Percentiles rank a stretch among this genome's conserved stretches.
phyloP scores from a whole-genome alignment of 2,329 filamentous ascomycete genomes.

The Fusarium lateritium region DNA sequence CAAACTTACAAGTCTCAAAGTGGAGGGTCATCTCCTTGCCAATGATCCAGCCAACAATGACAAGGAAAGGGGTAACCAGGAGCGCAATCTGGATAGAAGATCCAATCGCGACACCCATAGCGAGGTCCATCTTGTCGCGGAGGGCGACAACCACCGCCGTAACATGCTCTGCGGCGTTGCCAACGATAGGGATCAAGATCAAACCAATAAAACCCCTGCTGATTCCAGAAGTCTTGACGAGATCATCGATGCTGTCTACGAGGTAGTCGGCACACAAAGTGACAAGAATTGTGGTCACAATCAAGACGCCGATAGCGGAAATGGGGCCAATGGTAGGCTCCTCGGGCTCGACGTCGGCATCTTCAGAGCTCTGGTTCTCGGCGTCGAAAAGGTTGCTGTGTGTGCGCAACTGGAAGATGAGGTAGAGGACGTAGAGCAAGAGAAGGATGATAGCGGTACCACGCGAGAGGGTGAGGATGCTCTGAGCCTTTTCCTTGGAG shows the following conservation, averaged over 20 bases:
- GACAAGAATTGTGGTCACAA: conserved; percentile 78
- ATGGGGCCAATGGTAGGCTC: conserved; percentile 72
- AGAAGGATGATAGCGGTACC: conserved; percentile 83
- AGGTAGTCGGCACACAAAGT: conserved; percentile 83
- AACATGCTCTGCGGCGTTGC: conserved; percentile 85
- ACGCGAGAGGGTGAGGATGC: conserved; percentile 80
- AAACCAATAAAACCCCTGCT: conserved; percentile 87
- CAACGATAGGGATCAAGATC: conserved; percentile 84
- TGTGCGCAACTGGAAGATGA: conserved; percentile 83
- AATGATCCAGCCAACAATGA: conserved; percentile 85
- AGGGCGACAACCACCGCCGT: conserved; percentile 84
- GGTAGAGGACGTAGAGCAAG: conserved; percentile 81
- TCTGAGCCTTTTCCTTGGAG: conserved; percentile 62
- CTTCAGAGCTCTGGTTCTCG: conserved; percentile 59
- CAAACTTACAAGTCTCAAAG: conserved; percentile 73
- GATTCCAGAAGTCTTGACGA: conserved; percentile 78
- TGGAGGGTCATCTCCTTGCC: conserved; percentile 81
- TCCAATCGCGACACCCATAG: conserved; percentile 86
- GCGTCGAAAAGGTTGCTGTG: conserved; percentile 80
- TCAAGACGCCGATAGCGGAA: conserved; percentile 76
- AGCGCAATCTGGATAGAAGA: conserved; percentile 88
- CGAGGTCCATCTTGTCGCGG: conserved; percentile 81
- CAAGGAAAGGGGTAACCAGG: conserved; percentile 84
- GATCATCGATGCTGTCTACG: conserved; percentile 80
- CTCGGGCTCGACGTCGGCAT: conserved; percentile 57